Conservation (phyloP, 1,284 basidiomycete genomes). For the Ganoderma leucocontextum region DNA sequence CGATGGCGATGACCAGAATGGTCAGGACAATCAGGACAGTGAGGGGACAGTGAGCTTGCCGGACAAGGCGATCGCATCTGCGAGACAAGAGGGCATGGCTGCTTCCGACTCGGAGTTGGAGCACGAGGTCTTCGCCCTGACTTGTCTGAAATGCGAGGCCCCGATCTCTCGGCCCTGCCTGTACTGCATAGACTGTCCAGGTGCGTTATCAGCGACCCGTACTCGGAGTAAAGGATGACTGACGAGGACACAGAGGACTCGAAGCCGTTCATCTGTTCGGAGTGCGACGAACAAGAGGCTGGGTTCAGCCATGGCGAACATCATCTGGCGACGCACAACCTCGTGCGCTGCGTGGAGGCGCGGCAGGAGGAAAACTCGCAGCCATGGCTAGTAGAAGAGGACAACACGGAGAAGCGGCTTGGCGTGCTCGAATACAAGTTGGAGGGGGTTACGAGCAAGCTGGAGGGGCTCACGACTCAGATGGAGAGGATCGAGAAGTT, state of each 20-base stretch:
- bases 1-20: no score
- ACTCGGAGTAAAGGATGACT: not conserved
- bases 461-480: slow-evolving; percentile 13
- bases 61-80: not conserved
- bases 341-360: slow-evolving; percentile 34
- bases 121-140: slow-evolving; percentile 7
- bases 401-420: slow-evolving; percentile 27
- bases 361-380: slow-evolving; percentile 9
- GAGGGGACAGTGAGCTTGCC: not conserved
- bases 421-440: slow-evolving; percentile 36
- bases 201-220: slow-evolving; percentile 7
- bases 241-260: slow-evolving; percentile 9
- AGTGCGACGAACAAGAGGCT: slow-evolving; percentile 28
- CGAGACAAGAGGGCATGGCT: not conserved
- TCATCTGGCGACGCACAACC: slow-evolving; percentile 29
- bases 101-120: slow-evolving; percentile 13
- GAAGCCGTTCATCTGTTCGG: slow-evolving; percentile 31
- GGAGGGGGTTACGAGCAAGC: slow-evolving; percentile 13
- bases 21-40: not conserved
- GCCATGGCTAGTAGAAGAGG: not conserved
- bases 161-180: slow-evolving; percentile 35
- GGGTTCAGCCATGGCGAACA: slow-evolving; percentile 16
- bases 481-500: slow-evolving; percentile 8
- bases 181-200: slow-evolving; percentile 41
- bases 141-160: slow-evolving; percentile 26